A percentile compares a stretch with the other conserved stretches of the same genome.
phyloP scores from a whole-genome alignment of 2,329 filamentous ascomycete species.

The Trematosphaeria pertusa region DNA sequence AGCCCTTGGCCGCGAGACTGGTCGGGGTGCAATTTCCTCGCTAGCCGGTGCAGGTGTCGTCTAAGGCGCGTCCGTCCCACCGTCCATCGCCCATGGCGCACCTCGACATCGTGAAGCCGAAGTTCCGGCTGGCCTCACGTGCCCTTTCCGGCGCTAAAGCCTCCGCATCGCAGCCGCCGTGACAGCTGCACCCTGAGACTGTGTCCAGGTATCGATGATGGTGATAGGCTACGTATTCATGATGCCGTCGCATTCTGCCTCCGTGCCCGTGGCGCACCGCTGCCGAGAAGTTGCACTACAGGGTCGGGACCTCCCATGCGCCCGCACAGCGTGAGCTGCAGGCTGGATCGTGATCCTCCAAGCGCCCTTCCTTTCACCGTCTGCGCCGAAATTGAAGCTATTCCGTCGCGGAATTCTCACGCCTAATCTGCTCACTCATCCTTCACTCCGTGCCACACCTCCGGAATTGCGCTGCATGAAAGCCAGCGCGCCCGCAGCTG shows the following conservation, averaged over 20 bases:
- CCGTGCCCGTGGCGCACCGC: not conserved
- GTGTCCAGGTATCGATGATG: too few species aligned
- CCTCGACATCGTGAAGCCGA: slow-evolving; percentile 7
- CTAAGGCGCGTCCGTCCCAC: slow-evolving; percentile 7
- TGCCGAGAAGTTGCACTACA: too few species aligned
- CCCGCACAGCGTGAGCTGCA: not conserved
- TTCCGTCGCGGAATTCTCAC: not conserved
- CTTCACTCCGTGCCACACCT: not conserved
- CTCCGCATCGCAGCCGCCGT: not conserved
- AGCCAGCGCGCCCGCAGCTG: too few species aligned
- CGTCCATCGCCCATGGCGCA: slow-evolving; percentile 24
- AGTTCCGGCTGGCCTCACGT: slow-evolving; percentile 14
- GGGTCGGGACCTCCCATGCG: not conserved
- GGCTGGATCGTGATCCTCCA: slow-evolving; percentile 15
- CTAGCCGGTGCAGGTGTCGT: slow-evolving; percentile 9
- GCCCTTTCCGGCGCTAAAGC: slow-evolving; percentile 11
- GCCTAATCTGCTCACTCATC: slow-evolving; percentile 1
- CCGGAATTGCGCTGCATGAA: slow-evolving; percentile 14
- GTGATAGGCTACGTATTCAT: too few species aligned
- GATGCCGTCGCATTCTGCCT: not conserved
- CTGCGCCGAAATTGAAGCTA: slow-evolving; percentile 4
- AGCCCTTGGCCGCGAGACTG: slow-evolving; percentile 25
- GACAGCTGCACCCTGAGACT: slow-evolving; percentile 3
- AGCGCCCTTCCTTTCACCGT: slow-evolving; percentile 6
- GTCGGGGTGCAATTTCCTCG: slow-evolving; percentile 4